These are phyloP conservation scores for Penicillium capsulatum DNA, from an alignment of 2,329 filamentous ascomycete genomes.

Conservation along the genomic window DNA sequence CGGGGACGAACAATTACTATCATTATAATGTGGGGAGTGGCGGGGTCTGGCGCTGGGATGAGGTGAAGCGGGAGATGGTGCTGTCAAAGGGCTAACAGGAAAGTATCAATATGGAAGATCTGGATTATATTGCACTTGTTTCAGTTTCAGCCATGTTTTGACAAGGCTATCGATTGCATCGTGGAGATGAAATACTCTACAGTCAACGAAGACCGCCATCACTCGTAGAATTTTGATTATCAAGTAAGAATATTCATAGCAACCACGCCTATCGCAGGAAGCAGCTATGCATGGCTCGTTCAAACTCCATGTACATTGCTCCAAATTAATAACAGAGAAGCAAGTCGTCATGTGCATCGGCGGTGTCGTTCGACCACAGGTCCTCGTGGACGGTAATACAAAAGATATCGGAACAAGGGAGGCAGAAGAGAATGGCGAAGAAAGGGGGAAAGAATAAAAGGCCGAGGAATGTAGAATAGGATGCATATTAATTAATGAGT, in stretches of 20 bases:
- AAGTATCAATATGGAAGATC: no score
- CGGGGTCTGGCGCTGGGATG: slow-evolving; percentile 65
- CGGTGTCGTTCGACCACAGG: slow-evolving; percentile 2
- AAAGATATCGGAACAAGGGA: slow-evolving; percentile 3
- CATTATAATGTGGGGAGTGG: slow-evolving; percentile 75
- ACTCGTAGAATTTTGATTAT: no score
- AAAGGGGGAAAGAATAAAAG: background rate
- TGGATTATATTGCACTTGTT: no score
- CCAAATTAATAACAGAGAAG: slow-evolving; percentile 20
- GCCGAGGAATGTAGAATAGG: background rate
- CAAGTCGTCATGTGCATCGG: slow-evolving; percentile 23
- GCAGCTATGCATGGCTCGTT: background rate
- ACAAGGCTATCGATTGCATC: no score
- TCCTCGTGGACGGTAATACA: slow-evolving; percentile 8
- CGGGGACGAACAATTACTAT: slow-evolving; percentile 77
- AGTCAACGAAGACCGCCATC: no score
- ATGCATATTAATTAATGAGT: slow-evolving; percentile 13
- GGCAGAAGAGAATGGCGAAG: background rate
- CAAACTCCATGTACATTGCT: slow-evolving; percentile 16
- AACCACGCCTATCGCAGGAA: background rate
- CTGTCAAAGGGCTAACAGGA: background rate
- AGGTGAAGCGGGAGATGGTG: slow-evolving; percentile 29
- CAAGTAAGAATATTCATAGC: background rate
- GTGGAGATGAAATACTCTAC: no score
- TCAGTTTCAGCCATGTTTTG: no score